phyloP scores from a whole-genome alignment of 352 stramenopile genomes.

The Blastocystis sp. region DNA sequence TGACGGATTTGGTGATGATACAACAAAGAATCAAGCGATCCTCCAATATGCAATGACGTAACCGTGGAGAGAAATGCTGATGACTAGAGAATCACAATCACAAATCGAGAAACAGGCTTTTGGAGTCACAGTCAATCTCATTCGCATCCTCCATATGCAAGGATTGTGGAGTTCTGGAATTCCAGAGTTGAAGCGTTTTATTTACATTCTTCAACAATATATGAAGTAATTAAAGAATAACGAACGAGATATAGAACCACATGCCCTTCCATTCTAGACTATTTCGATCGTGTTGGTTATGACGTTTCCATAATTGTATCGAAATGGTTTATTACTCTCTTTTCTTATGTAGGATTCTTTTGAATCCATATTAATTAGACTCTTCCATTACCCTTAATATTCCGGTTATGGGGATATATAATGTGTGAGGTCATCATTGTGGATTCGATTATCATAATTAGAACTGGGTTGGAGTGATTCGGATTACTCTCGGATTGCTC shows the following conservation, averaged over 20 bases:
- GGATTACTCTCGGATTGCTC: conserved; percentile 9
- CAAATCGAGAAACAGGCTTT: conserved; percentile 32
- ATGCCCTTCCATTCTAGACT: background rate
- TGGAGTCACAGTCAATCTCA: conserved; percentile 20
- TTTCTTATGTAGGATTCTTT: conserved; percentile 5
- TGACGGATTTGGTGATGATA: background rate
- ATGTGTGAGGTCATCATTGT: background rate
- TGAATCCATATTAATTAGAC: background rate
- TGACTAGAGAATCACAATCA: conserved; percentile 24
- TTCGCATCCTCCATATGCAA: conserved; percentile 32
- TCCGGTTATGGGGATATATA: conserved; percentile 35
- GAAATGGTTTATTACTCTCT: conserved; percentile 62
- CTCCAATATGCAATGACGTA: conserved; percentile 51
- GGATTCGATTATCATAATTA: background rate
- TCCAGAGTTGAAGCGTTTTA: conserved; percentile 24
- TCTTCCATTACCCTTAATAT: conserved; percentile 22
- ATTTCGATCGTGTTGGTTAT: conserved; percentile 53
- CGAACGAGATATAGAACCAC: background rate
- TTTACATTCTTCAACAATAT: conserved; percentile 58
- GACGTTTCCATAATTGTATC: conserved; percentile 55
- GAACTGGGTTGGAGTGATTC: background rate
- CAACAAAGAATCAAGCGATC: background rate
- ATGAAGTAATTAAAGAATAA: background rate
- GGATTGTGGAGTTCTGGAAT: conserved; percentile 50
- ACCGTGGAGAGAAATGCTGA: background rate